Base-by-base conservation (phyloP, 2,329 filamentous ascomycete species). In the Botrytis byssoidea region DNA sequence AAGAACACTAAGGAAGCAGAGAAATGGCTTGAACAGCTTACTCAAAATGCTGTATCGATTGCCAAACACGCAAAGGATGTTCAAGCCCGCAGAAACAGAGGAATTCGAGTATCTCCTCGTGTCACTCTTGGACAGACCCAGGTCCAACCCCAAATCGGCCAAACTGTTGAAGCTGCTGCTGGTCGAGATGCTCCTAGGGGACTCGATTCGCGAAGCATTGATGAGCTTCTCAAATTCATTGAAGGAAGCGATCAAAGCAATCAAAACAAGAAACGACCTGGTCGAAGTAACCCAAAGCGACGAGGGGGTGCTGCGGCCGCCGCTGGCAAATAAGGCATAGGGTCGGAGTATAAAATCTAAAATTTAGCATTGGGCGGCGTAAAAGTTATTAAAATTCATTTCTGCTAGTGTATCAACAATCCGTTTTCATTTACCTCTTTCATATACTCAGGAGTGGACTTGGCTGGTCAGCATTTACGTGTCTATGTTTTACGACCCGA, bases 1-100 rank as follows among this genome's bases (percentile, higher is more conserved):
- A 94, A 95, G 83, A 98, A 99, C 86, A 99, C 96, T 76, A 98
- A 97, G 86, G 96, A 99, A 83, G 95, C 96, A 3, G 95, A 97
- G 85, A 93, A 89, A 80, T 99, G 96, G 96, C 89, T 98, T 37
- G 94, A 97, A 83, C 95, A 97, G 83, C 89, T 99, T 74, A 98
- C 95, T 0, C 93, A 97, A 83, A 98, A 97, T 80, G 96, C 96
- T 63, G 96, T 99, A 59, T 92, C 90, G 48, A 94, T 98, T 77
- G 95, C 95, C 69, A 98, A 97, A 85, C 94, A 97, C 80, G 92
- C 93, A 74, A 97, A 97, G 85, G 93, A 96, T 76, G 87, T 93
- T 55, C 91, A 96, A 83, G 90, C 90, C 66, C 90, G 92, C 73
- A 89, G 92, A 75, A 86, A 95, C 61, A 90, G 91, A 74, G 88